Evolutionary conservation across 169 alveolate genomes (phyloP).

Genomic region (Plasmodium adleri): DNA sequence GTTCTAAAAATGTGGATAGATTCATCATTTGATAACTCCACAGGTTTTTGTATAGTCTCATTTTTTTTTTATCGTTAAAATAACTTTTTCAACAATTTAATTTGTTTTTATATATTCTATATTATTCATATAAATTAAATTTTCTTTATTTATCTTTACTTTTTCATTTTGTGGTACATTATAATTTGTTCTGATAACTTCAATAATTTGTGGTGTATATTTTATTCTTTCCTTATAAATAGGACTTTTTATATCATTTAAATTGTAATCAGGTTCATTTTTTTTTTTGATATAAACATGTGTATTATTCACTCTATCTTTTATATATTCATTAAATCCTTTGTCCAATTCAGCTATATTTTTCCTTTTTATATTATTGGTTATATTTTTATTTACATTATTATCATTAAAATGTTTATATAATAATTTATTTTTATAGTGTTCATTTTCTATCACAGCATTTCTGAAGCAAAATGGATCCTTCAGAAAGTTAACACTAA

Average conservation of each 20-base stretch:
- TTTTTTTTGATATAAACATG: neutral
- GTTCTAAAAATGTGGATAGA: neutral
- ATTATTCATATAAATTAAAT: constrained; percentile 12
- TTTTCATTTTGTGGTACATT: constrained; percentile 28
- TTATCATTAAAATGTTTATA: neutral
- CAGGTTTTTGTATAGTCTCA: constrained; percentile 10
- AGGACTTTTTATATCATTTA: constrained; percentile 1
- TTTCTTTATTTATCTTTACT: constrained; percentile 5
- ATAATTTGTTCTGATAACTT: constrained; percentile 6
- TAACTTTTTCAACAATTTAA: constrained; percentile 7
- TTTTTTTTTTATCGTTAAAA: neutral
- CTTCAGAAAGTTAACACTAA: constrained; percentile 59
- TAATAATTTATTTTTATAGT: constrained; percentile 5
- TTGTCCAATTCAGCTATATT: constrained; percentile 6
- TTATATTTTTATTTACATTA: constrained; percentile 17
- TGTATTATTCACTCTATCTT: neutral
- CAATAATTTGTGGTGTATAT: constrained; percentile 15
- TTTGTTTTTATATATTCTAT: constrained; percentile 14
- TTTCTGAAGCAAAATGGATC: constrained; percentile 72
- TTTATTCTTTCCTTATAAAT: constrained; percentile 26
- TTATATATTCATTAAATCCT: neutral
- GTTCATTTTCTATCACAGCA: constrained; percentile 4
- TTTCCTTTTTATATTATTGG: constrained; percentile 3
- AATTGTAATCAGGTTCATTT: neutral
- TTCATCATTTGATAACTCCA: constrained; percentile 8